phyloP scores from a whole-genome alignment of 768 basidiomycete species.

The Candolleomyces eurysporus region DNA sequence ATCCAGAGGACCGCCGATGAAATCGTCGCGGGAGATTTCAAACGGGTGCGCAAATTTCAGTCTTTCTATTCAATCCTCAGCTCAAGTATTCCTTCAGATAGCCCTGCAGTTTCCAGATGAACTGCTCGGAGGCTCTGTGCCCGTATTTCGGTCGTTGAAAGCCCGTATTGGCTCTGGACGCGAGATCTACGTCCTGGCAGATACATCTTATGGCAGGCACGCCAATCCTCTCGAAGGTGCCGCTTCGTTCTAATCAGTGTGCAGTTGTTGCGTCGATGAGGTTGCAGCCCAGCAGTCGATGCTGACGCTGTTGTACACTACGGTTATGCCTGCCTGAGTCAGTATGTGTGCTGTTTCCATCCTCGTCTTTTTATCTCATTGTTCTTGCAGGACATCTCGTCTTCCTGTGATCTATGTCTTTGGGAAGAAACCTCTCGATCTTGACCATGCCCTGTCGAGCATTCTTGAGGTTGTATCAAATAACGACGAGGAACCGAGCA shows the following conservation, averaged over 20 bases:
- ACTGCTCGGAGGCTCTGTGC: constrained; percentile 81
- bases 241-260: neutral
- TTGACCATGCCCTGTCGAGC: constrained; percentile 42
- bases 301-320: constrained; percentile 93
- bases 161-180: constrained; percentile 36
- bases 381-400: constrained; percentile 67
- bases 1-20: constrained; percentile 62
- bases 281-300: constrained; percentile 93
- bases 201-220: constrained; percentile 96
- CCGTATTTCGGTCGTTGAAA: constrained; percentile 72
- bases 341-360: constrained; percentile 47
- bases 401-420: constrained; percentile 91
- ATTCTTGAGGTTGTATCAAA: constrained; percentile 26
- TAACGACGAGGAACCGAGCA: constrained; percentile 24
- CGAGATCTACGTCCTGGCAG: constrained; percentile 90
- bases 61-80: neutral
- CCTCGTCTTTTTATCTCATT: neutral
- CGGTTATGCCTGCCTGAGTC: constrained; percentile 93
- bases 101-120: constrained; percentile 97
- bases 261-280: constrained; percentile 94
- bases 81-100: constrained; percentile 44
- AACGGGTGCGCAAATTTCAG: constrained; percentile 50
- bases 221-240: constrained; percentile 19
- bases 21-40: constrained; percentile 62
- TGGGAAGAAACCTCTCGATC: constrained; percentile 67